Conservation (phyloP, 305 asterid genomes). For the Rubia occidens region DNA sequence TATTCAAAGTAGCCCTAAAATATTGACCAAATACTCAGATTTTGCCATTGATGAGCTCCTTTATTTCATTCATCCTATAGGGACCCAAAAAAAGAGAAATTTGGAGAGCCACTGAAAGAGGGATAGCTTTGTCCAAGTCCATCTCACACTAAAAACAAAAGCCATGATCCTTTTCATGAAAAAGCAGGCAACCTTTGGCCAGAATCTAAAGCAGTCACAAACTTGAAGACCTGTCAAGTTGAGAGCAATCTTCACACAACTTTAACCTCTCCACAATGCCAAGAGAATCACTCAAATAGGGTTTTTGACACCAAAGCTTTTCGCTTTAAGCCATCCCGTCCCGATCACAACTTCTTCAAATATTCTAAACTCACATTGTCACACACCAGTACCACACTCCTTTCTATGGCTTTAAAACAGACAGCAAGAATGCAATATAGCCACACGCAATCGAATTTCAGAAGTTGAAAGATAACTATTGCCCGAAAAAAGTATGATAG, state of each 20-base stretch:
- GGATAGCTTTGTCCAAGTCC: background rate
- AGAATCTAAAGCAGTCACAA: conserved; percentile 1
- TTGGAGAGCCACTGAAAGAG: background rate
- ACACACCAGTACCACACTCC: background rate
- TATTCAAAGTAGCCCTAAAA: background rate
- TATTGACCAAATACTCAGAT: no score
- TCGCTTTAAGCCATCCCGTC: background rate
- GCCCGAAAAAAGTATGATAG: background rate
- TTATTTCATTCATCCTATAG: background rate
- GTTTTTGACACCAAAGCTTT: background rate
- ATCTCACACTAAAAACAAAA: background rate
- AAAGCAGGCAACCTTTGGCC: conserved; percentile 10
- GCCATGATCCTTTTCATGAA: conserved; percentile 4
- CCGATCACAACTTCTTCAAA: background rate
- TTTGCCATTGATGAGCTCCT: no score
- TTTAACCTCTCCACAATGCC: conserved; percentile 10
- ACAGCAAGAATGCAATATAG: background rate
- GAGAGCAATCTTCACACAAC: background rate
- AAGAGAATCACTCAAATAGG: conserved; percentile 7
- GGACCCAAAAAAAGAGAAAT: background rate
- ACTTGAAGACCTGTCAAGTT: background rate
- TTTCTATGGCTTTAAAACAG: background rate
- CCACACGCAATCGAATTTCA: background rate
- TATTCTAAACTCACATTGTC: background rate
- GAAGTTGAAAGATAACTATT: background rate